Evolutionary conservation across 2,329 filamentous ascomycete species (phyloP), one percentile per base, ranked within the genome.

Genomic region (Alternaria incomplexa): DNA sequence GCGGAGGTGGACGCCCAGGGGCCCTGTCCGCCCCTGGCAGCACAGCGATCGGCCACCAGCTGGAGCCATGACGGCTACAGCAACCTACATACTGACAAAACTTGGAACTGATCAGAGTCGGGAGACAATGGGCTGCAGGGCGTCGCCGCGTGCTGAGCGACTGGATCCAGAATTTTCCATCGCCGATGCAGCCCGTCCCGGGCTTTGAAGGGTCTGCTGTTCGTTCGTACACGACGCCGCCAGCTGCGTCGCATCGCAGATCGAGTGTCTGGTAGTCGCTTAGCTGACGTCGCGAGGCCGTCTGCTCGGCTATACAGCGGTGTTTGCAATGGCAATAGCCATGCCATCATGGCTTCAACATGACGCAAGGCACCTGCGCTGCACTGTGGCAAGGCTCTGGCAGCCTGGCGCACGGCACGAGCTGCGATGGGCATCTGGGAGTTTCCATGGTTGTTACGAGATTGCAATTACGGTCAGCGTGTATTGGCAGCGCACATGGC

Each of bases 191-290:
- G 54, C 40, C 54, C 36, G 54, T 44, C 11, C n/a, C 44, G n/a
- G 40, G 40, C 40, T n/a, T 15, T 12, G 26, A n/a, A 30, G 59
- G 28, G 56, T 52, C 25, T 58, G 46, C 40, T 58, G 17, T 32
- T 57, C 40, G 26, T 51, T 30, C 32, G 17, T 23, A 50, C 43
- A 30, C 8, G 40, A 25, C 36, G 20, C 54, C 50, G 55, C 48
- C 43, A 52, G 32, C 64, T 67, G 66, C 64, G 52, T 43, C 43
- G 48, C 57, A 69, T 69, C 66, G 66, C 48, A 54, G 66, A 69
- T 69, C 62, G 58, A 66, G 20, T 25, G 51, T 47, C 45, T 40
- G 58, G 47, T 53, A 40, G 53, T 56, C 43, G 58, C 58, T 44
- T 50, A 47, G 44, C 28, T 48, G 30, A 36, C 32, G 32, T 36